Evolutionary conservation across 371 early-diverging fungal genomes (phyloP).

Genomic region (Chytridiales sp.): DNA sequence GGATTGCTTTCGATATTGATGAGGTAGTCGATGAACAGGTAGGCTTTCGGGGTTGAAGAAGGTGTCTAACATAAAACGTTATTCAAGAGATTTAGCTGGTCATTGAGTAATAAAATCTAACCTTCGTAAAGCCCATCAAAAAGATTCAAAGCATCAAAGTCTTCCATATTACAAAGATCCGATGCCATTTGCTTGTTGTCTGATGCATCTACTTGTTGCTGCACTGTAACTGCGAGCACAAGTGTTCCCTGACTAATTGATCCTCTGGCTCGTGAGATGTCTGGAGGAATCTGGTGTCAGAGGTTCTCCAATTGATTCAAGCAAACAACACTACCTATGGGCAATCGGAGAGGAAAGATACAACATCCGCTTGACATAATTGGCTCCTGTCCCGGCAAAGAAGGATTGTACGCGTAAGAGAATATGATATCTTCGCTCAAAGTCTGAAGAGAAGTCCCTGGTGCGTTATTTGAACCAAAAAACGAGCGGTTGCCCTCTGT

Average conservation of each 20-base stretch:
- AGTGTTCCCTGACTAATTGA: background rate
- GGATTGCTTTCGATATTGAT: conserved; percentile 26
- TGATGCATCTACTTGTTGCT: too few species aligned
- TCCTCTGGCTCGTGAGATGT: too few species aligned
- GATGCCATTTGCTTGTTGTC: too few species aligned
- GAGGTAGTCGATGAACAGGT: conserved; percentile 35
- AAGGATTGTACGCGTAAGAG: conserved; percentile 6
- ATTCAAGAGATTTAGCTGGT: conserved; percentile 11
- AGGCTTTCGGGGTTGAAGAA: conserved; percentile 36
- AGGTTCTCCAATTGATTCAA: conserved; percentile 2
- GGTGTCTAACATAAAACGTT: conserved; percentile 23
- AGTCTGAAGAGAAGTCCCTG: too few species aligned
- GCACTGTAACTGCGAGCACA: conserved; percentile 3
- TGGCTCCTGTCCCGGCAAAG: background rate
- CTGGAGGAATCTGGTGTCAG: too few species aligned
- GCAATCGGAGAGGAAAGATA: conserved; percentile 6
- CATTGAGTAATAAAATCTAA: conserved; percentile 6
- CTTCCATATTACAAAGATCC: conserved; percentile 36
- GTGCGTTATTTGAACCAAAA: background rate
- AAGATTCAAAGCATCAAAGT: conserved; percentile 39
- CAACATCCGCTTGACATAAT: background rate
- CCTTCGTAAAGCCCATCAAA: conserved; percentile 36
- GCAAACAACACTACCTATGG: conserved; percentile 3
- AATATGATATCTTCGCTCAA: conserved; percentile 7
- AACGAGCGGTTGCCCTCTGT: background rate